Evolutionary conservation across 805 yeast genomes (phyloP).

Genomic region (Zygosaccharomyces bailii): DNA sequence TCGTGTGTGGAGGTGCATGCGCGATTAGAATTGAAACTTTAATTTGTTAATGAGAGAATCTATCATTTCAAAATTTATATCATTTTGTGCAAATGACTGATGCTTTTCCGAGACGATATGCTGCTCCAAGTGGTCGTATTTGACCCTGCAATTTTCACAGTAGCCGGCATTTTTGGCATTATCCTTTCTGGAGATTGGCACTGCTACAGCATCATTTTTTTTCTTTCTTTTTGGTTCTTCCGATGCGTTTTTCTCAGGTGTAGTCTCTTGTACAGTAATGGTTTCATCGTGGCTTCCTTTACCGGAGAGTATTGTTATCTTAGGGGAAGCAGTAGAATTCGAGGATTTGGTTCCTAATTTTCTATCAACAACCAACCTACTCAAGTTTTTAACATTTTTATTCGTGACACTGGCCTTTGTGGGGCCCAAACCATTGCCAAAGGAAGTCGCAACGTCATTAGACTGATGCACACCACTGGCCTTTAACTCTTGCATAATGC

Average conservation of each 20-base stretch:
- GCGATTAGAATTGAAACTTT: conserved; percentile 26
- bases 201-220: conserved; percentile 11
- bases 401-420: conserved; percentile 35
- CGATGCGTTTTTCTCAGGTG: conserved; percentile 8
- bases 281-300: conserved; percentile 1
- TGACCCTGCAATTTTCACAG: conserved; percentile 89
- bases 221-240: conserved; percentile 8
- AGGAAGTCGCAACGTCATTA: conserved; percentile 36
- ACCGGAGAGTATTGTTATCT: conserved; percentile 7
- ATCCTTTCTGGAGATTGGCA: conserved; percentile 18
- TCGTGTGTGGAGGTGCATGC: neutral
- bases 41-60: conserved; percentile 61
- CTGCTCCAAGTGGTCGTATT: conserved; percentile 73
- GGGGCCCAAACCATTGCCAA: conserved; percentile 37
- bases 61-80: conserved; percentile 67
- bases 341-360: conserved; percentile 24
- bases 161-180: conserved; percentile 56
- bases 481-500: conserved; percentile 34
- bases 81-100: conserved; percentile 70
- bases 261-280: conserved; percentile 5
- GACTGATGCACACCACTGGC: conserved; percentile 39
- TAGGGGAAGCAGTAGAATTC: neutral
- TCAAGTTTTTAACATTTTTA: conserved; percentile 31
- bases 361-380: conserved; percentile 33
- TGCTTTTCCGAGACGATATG: conserved; percentile 72